phyloP scores from a whole-genome alignment of 2,329 filamentous ascomycete species.

The Rhinocladiella similis region DNA sequence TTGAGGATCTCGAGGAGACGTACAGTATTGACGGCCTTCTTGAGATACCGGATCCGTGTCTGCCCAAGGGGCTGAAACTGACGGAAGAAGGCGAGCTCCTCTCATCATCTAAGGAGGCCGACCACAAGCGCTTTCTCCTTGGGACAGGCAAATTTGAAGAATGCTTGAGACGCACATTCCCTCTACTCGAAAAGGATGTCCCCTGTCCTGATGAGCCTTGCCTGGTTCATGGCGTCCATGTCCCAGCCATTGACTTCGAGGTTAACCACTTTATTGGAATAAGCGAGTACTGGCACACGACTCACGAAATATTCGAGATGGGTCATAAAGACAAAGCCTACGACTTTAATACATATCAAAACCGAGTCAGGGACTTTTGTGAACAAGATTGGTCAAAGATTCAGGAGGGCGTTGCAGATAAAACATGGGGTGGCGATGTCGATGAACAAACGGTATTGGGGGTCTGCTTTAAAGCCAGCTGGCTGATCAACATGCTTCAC shows the following conservation, averaged over 20 bases:
- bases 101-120: conserved; percentile 37
- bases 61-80: conserved; percentile 75
- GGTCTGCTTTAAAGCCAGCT: conserved; percentile 96
- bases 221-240: conserved; percentile 85
- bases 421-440: conserved; percentile 75
- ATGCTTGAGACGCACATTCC: conserved; percentile 78
- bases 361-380: conserved; percentile 82
- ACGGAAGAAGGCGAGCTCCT: conserved; percentile 67
- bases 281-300: conserved; percentile 98
- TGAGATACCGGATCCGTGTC: conserved; percentile 86
- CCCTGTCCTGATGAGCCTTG: conserved; percentile 82
- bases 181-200: conserved; percentile 84
- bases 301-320: conserved; percentile 85
- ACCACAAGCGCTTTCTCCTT: conserved; percentile 54
- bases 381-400: conserved; percentile 79
- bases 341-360: conserved; percentile 86
- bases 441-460: conserved; percentile 73
- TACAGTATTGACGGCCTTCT: conserved; percentile 58
- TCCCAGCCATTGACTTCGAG: conserved; percentile 93
- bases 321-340: conserved; percentile 77
- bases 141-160: conserved; percentile 87
- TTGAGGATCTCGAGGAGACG: conserved; percentile 71
- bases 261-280: conserved; percentile 98
- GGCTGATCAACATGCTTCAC: conserved; percentile 95
- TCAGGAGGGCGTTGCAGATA: conserved; percentile 60